These are phyloP conservation scores for Arabis hirsuta DNA, from an alignment of 345 rosid genomes.

Conservation along the genomic window DNA sequence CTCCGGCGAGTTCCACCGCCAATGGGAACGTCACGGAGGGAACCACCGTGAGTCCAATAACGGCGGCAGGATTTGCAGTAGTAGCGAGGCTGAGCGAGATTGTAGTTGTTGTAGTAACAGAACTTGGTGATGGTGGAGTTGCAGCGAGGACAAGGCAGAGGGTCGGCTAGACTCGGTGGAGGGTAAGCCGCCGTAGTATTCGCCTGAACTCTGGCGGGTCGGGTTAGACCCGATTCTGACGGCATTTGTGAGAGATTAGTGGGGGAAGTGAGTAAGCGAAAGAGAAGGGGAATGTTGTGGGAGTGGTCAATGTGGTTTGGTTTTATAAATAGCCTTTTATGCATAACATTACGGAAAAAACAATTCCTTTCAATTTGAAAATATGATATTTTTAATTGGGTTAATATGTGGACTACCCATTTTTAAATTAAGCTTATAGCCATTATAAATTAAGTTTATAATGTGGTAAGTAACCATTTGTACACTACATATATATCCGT, in stretches of 20 bases:
- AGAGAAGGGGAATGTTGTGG: conserved; percentile 38
- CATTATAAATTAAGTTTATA: too few relatives aligned
- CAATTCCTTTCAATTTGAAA: background rate
- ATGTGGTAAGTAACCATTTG: too few relatives aligned
- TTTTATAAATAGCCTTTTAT: conserved; percentile 11
- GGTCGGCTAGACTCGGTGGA: conserved; percentile 70
- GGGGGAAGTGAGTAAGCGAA: conserved; percentile 34
- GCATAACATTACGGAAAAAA: too few relatives aligned
- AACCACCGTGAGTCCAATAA: conserved; percentile 98
- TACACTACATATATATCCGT: too few relatives aligned
- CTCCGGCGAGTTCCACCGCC: conserved; percentile 88
- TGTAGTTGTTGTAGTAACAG: conserved; percentile 97
- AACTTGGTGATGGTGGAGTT: conserved; percentile 87
- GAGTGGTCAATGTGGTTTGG: conserved; percentile 36
- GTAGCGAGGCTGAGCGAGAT: conserved; percentile 94
- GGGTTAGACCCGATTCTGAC: conserved; percentile 48
- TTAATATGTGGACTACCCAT: too few relatives aligned
- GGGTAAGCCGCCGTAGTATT: conserved; percentile 49
- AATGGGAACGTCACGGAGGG: conserved; percentile 86
- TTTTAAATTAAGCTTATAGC: too few relatives aligned
- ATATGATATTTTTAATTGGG: too few relatives aligned
- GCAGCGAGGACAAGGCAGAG: conserved; percentile 90
- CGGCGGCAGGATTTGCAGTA: conserved; percentile 95
- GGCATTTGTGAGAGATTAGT: conserved; percentile 48
- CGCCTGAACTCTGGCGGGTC: conserved; percentile 46